Evolutionary conservation across 768 basidiomycete species (phyloP), one percentile per base, ranked within the genome.

Genomic region (Candolleomyces aberdarensis): DNA sequence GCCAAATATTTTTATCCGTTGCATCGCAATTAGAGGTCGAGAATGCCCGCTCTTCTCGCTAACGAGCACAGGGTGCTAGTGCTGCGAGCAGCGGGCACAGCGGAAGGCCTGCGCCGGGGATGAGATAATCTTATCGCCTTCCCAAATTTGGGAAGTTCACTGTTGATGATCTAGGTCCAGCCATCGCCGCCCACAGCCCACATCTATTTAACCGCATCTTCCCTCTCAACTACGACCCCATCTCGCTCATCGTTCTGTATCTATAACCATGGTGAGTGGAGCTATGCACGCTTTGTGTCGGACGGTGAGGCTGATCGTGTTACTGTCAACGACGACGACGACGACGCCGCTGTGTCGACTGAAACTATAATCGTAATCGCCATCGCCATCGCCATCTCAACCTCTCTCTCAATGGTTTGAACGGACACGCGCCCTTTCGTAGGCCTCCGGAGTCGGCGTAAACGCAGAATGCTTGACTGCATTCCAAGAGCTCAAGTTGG

Each of bases 401-500:
- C 11, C 41, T 43, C 41, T 2, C 44, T 5, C 8, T 46, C 44
- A 7, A 17, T 14, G 17, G 4, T 20, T 46, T 46, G 4, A 20
- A 46, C 14, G 15, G 44, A 17, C n/a, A 19, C 43, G 52, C 14
- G 10, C 0, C 10, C 19, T 47, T 26, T 36, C 14, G 20, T 53
- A 83, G 82, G 75, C 89, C 66, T 90, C 89, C 70, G 92, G 92
- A 64, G 85, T 92, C 69, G 71, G 68, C 63, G 83, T 88, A 62
- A 74, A 83, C 78, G 56, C 70, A 0, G 70, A 78, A 10, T 95
- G 93, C 76, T 70, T 91, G 53, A 66, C 71, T 8, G 71, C 70
- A 51, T 94, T 75, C 81, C 82, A 91, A 68, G 77, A 80, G 36
- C 83, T 95, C 68, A 94, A 95, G 81, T 78, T 89, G 31, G 81